Conservation (phyloP, 2,329 filamentous ascomycete species). For the Didymella pomorum region DNA sequence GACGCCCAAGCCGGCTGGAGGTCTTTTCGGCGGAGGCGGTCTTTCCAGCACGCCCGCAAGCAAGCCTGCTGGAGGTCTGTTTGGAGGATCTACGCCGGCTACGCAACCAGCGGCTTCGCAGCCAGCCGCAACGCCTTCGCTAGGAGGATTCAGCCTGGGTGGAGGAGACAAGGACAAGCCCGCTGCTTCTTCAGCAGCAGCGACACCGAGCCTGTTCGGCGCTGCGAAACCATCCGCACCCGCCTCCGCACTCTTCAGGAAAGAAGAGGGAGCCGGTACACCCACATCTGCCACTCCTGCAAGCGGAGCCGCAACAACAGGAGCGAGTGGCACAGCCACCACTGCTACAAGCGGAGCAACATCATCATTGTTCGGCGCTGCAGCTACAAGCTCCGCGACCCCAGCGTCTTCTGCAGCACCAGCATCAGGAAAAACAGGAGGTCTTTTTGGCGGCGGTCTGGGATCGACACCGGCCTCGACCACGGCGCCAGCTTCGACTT, state of each 20-base stretch:
- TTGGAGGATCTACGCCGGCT: conserved; percentile 37
- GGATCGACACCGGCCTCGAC: conserved; percentile 32
- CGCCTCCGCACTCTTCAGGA: conserved; percentile 22
- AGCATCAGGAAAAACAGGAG: conserved; percentile 22
- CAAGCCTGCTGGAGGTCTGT: conserved; percentile 39
- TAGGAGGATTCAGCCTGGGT: conserved; percentile 30
- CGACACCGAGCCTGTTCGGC: conserved; percentile 33
- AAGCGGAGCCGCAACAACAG: conserved; percentile 29
- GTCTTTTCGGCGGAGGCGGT: conserved; percentile 37
- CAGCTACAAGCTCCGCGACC: conserved; percentile 29
- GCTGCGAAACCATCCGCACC: conserved; percentile 25
- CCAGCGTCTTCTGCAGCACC: conserved; percentile 31
- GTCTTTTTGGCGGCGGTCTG: conserved; percentile 28
- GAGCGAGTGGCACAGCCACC: conserved; percentile 27
- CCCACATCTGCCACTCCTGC: conserved; percentile 21
- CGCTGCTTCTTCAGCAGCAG: conserved; percentile 34
- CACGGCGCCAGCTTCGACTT: conserved; percentile 32
- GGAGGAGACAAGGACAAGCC: conserved; percentile 29
- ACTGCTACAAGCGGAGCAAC: conserved; percentile 28
- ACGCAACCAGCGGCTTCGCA: conserved; percentile 37
- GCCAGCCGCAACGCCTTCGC: conserved; percentile 27
- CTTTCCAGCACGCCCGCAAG: conserved; percentile 42
- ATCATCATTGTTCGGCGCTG: conserved; percentile 31
- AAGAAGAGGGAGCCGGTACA: not conserved
- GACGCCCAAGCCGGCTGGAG: conserved; percentile 42